Base-by-base conservation (phyloP, 2,329 filamentous ascomycete genomes). In the Aspergillus piperis region DNA sequence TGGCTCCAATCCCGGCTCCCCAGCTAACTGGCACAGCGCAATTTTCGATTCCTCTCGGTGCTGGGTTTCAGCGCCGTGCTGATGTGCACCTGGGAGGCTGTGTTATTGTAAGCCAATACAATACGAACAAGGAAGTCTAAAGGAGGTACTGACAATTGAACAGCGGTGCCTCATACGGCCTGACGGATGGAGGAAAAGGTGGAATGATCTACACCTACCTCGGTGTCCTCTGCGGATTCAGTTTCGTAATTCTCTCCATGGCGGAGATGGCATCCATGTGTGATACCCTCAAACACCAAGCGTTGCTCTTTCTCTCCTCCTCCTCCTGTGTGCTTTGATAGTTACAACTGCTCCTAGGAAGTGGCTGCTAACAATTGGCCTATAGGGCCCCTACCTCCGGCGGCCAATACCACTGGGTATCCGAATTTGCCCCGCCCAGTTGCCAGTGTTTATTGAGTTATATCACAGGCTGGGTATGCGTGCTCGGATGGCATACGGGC, bases 261-360 rank as follows among this genome's bases (percentile, higher is more conserved):
- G 77, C 73, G 3, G 77, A 79, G 62, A 72, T 79, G 75, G 80
- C 79, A 1, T 81, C 79, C 5, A 83, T 83, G 77, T 71, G 63
- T 60, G 65, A 51, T 10, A 36, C 47, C 17, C 30, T 10, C 11
- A 4, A 36, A 36, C 32, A 36, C 32, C 32, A 5, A 36, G 5
- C 32, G 6, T 15, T 30, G 27, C 32, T 13, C 11, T 36, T 30
- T 4, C 7, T 3, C n/a, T 11, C 8, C 19, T 2, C 8, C 19
- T 2, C 7, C 15, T 23, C 11, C 21, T 10, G 2, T 3, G 23
- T 13, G 13, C 44, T 15, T n/a, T 10, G 3, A 23, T 27, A 8
- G 2, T 27, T 27, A 21, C 3, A 3, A 21, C 19, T 21, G 19
- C 1, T 36, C 5, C 11, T 13, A 36, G 11, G 5, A 36, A 36